These are phyloP conservation scores for Blastocladiella emersonii DNA, from an alignment of 371 early-diverging fungal species.

Conservation along the genomic window DNA sequence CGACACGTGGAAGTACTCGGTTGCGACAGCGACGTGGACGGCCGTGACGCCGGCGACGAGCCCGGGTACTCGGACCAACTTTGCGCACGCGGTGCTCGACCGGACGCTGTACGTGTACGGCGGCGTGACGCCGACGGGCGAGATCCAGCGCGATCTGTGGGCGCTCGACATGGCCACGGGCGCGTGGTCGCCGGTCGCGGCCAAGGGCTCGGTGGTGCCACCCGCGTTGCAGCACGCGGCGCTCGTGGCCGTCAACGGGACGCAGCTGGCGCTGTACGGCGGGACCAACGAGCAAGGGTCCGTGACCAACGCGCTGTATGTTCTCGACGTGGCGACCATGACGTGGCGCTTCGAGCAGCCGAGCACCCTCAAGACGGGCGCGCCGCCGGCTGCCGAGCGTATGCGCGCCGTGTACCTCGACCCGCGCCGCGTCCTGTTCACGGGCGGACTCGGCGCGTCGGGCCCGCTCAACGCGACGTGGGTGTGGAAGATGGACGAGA, in stretches of 20 bases:
- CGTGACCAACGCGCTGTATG: neutral
- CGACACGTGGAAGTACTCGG: neutral
- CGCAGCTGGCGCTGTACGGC: slow-evolving; percentile 10
- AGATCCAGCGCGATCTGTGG: slow-evolving; percentile 10
- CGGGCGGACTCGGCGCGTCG: neutral
- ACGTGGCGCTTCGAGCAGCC: neutral
- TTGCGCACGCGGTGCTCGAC: neutral
- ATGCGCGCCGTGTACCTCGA: neutral
- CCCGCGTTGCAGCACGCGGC: neutral
- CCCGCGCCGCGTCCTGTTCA: neutral
- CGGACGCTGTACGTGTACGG: neutral
- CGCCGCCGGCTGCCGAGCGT: neutral
- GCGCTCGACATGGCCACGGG: slow-evolving; percentile 1
- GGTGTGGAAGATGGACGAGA: neutral
- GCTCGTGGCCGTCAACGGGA: slow-evolving; percentile 9
- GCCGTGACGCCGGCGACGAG: neutral
- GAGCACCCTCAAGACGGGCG: neutral
- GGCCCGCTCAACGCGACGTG: neutral
- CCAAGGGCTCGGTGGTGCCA: neutral
- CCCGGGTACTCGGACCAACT: neutral
- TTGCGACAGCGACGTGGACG: neutral
- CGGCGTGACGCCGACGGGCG: neutral
- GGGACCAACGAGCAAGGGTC: slow-evolving; percentile 6
- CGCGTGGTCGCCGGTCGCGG: slow-evolving; percentile 3
- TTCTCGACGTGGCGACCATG: neutral